Conservation (phyloP, 768 basidiomycete species). For the Suillus americanus region DNA sequence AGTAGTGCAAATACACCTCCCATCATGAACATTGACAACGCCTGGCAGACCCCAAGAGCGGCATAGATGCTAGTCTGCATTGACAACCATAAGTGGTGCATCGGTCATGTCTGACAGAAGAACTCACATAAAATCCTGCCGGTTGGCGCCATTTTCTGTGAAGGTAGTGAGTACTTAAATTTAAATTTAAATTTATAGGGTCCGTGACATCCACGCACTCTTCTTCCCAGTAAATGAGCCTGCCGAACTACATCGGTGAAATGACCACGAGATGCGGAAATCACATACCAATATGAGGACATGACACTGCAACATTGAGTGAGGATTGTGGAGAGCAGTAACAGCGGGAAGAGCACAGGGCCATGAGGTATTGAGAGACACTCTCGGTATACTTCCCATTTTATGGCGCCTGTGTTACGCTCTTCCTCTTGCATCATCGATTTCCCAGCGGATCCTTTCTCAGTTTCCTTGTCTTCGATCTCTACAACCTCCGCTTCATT, state of each 20-base stretch:
- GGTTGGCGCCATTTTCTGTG: conserved; percentile 53
- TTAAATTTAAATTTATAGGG: not conserved
- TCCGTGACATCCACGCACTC: conserved; percentile 33
- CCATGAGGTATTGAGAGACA: conserved; percentile 77
- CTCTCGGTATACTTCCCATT: conserved; percentile 33
- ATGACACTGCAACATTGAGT: conserved; percentile 72
- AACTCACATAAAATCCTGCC: conserved; percentile 69
- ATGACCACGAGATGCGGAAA: not conserved
- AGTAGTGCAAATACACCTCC: conserved; percentile 64
- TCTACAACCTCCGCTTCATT: conserved; percentile 34
- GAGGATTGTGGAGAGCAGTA: conserved; percentile 59
- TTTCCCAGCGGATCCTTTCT: conserved; percentile 40
- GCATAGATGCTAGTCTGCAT: conserved; percentile 81
- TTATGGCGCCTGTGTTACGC: conserved; percentile 66
- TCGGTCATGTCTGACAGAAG: conserved; percentile 27
- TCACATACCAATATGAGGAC: conserved; percentile 67
- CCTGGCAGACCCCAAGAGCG: conserved; percentile 67
- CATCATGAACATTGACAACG: conserved; percentile 66
- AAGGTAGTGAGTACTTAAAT: not conserved
- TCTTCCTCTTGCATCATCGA: conserved; percentile 84
- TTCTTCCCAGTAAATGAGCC: conserved; percentile 74
- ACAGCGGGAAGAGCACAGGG: conserved; percentile 57
- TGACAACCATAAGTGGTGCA: not conserved
- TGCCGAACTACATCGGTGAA: conserved; percentile 17
- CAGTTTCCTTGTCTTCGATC: conserved; percentile 35